Evolutionary conservation across 2,329 filamentous ascomycete species (phyloP).

Genomic region (Teratosphaeria epicoccoides): DNA sequence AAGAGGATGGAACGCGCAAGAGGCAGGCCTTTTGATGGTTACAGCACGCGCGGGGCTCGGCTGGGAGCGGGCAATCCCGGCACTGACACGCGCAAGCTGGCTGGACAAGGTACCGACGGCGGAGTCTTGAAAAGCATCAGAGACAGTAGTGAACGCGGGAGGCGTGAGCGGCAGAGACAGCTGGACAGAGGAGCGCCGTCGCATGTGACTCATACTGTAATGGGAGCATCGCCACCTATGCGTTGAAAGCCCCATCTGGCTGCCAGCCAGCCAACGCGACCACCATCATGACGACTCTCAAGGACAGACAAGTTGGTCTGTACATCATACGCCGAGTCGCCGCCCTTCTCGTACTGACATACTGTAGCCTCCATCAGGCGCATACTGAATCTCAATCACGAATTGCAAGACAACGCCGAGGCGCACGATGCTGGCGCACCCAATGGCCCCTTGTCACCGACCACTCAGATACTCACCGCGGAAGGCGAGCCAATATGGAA

Average conservation of each 20-base stretch:
- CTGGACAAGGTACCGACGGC: neutral
- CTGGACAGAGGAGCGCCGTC: neutral
- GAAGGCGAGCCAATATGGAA: conserved; percentile 96
- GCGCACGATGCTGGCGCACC: conserved; percentile 51
- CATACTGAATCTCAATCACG: conserved; percentile 88
- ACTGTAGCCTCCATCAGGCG: conserved; percentile 75
- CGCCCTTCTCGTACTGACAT: conserved; percentile 2
- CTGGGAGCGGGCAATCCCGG: neutral
- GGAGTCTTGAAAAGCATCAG: neutral
- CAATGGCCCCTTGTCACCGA: conserved; percentile 55
- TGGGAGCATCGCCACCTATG: conserved; percentile 16
- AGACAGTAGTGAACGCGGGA: neutral
- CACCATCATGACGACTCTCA: conserved; percentile 49
- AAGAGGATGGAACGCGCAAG: neutral
- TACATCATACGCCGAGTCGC: conserved; percentile 13
- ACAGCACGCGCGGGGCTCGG: neutral
- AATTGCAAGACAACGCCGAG: conserved; percentile 42
- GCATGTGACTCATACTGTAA: too few relatives aligned
- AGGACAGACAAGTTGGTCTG: conserved; percentile 63
- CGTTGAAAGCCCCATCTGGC: conserved; percentile 16
- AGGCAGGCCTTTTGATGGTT: neutral
- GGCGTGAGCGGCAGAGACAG: neutral
- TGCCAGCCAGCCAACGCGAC: conserved; percentile 16
- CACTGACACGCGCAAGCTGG: neutral
- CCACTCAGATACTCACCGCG: conserved; percentile 70